phyloP scores from a whole-genome alignment of 768 basidiomycete genomes.

The Terana coerulea region DNA sequence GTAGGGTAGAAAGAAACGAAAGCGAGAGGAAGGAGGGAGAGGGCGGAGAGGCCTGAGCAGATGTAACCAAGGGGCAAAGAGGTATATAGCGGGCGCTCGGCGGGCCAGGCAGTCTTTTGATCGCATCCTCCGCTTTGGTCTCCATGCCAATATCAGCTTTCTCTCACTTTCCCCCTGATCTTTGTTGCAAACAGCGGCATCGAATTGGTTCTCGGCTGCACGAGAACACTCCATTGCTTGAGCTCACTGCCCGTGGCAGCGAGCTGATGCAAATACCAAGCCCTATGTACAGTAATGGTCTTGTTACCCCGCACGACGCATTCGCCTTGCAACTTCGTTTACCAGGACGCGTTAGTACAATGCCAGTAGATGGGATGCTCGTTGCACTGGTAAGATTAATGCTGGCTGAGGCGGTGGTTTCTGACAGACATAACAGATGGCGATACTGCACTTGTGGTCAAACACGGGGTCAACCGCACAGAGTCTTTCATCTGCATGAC shows the following conservation, averaged over 20 bases:
- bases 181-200: neutral
- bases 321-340: too few species aligned
- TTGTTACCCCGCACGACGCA: too few species aligned
- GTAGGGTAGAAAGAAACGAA: constrained; percentile 22
- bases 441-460: too few species aligned
- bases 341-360: neutral
- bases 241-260: neutral
- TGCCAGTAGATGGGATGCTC: too few species aligned
- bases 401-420: too few species aligned
- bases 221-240: constrained; percentile 3
- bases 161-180: neutral
- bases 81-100: constrained; percentile 5
- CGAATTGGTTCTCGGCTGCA: constrained; percentile 4
- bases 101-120: constrained; percentile 4
- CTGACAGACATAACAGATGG: too few species aligned
- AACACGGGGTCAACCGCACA: too few species aligned
- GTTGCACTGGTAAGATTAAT: too few species aligned
- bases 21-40: constrained; percentile 18
- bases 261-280: neutral
- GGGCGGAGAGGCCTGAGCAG: constrained; percentile 8
- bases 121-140: constrained; percentile 12
- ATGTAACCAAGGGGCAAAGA: constrained; percentile 11
- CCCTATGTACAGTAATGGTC: too few species aligned
- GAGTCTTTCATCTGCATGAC: too few species aligned
- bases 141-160: constrained; percentile 18